Evolutionary conservation across 2,329 filamentous ascomycete genomes (phyloP).

Genomic region (Calycina marina): DNA sequence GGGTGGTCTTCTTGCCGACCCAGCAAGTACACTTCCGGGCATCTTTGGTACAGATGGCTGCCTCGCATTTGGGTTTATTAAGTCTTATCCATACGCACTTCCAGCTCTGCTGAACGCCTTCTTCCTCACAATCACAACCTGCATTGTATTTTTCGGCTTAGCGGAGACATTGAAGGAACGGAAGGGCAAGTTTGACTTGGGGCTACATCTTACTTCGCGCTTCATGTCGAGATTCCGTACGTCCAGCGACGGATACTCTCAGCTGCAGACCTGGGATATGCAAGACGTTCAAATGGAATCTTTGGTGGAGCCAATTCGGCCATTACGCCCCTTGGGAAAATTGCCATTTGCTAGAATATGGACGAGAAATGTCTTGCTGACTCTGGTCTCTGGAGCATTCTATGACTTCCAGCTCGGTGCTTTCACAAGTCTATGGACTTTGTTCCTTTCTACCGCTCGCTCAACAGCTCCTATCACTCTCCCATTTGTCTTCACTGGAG

Average conservation of each 20-base stretch:
- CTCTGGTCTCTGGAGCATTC: conserved; percentile 37
- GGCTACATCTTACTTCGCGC: conserved; percentile 5
- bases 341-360: conserved; percentile 11
- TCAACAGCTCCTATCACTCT: conserved; percentile 20
- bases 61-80: conserved; percentile 25
- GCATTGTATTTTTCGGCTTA: conserved; percentile 22
- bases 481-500: conserved; percentile 37
- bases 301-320: conserved; percentile 1
- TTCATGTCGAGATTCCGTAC: not conserved
- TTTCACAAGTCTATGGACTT: conserved; percentile 43
- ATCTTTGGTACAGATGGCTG: conserved; percentile 22
- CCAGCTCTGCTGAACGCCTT: conserved; percentile 25
- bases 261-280: no score
- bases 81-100: conserved; percentile 28
- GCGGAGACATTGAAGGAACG: conserved; percentile 21
- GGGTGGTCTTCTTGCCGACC: conserved; percentile 29
- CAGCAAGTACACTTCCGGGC: conserved; percentile 23
- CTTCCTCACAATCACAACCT: conserved; percentile 16
- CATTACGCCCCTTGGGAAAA: conserved; percentile 1
- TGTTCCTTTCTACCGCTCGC: conserved; percentile 43
- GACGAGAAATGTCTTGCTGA: conserved; percentile 21
- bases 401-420: conserved; percentile 23
- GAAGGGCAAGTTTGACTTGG: conserved; percentile 13
- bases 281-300: no score
- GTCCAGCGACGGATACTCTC: no score